phyloP scores from a whole-genome alignment of 2,329 filamentous ascomycete species.

The Aspergillus chevalieri region DNA sequence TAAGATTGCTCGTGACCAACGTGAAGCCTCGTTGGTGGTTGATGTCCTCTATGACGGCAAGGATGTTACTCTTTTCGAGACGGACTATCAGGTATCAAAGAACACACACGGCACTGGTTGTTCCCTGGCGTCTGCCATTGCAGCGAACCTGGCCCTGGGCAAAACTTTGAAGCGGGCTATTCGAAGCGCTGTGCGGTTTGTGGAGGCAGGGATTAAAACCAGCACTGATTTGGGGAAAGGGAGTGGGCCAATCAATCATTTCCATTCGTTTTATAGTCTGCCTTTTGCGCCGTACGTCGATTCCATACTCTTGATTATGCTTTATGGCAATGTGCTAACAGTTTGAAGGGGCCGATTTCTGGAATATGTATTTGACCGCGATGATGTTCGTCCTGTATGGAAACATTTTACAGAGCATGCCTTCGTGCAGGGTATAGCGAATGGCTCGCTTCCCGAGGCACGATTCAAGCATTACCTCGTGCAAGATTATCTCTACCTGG shows the following conservation, averaged over 20 bases:
- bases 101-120: slow-evolving; percentile 96
- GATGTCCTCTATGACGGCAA: slow-evolving; percentile 67
- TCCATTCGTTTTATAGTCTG: slow-evolving; percentile 55
- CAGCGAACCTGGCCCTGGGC: slow-evolving; percentile 53
- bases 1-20: slow-evolving; percentile 51
- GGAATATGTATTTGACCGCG: slow-evolving; percentile 70
- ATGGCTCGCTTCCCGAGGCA: slow-evolving; percentile 65
- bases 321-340: slow-evolving; percentile 21
- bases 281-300: slow-evolving; percentile 52
- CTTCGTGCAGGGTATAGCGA: slow-evolving; percentile 71
- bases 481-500: slow-evolving; percentile 87
- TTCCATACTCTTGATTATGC: background rate
- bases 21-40: slow-evolving; percentile 61
- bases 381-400: slow-evolving; percentile 71
- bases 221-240: slow-evolving; percentile 53
- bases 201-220: slow-evolving; percentile 56
- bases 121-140: slow-evolving; percentile 73
- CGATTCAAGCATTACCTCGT: slow-evolving; percentile 84
- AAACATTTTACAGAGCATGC: slow-evolving; percentile 69
- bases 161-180: slow-evolving; percentile 47
- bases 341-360: slow-evolving; percentile 62
- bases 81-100: slow-evolving; percentile 62
- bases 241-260: slow-evolving; percentile 61
- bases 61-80: slow-evolving; percentile 59
- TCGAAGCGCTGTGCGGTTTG: slow-evolving; percentile 52